Conservation (phyloP, 768 basidiomycete species). For the Leccinum pellstonianum region DNA sequence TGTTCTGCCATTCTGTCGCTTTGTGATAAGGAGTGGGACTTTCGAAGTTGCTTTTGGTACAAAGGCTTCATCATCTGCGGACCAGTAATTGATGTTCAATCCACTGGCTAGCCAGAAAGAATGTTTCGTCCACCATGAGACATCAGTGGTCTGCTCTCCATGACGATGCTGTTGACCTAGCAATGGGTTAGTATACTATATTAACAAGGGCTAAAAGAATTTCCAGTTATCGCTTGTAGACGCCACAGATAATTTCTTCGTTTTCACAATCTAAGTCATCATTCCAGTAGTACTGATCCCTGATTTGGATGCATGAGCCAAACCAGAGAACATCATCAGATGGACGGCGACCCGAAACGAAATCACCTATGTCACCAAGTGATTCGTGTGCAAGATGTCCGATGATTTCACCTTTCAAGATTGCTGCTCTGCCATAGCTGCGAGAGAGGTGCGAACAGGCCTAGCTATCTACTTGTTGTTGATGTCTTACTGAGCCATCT, state of each 20-base stretch:
- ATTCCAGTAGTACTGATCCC: neutral
- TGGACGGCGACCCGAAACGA: too few relatives aligned
- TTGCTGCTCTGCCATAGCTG: neutral
- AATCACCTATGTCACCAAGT: too few relatives aligned
- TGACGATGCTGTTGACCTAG: neutral
- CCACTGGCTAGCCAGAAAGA: neutral
- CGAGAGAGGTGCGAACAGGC: neutral
- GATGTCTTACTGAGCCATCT: too few relatives aligned
- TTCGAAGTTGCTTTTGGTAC: neutral
- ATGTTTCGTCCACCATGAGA: slow-evolving; percentile 11
- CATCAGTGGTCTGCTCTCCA: neutral
- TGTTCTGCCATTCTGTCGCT: neutral
- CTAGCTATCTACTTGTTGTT: too few relatives aligned
- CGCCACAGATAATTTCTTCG: neutral
- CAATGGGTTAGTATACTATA: neutral
- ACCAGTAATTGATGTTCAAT: neutral
- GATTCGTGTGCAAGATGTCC: neutral
- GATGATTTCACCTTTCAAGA: neutral
- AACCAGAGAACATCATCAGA: too few relatives aligned
- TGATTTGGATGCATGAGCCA: neutral
- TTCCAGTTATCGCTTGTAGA: slow-evolving; percentile 3
- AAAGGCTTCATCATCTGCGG: neutral
- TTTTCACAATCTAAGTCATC: neutral
- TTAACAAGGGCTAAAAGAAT: neutral
- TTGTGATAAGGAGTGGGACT: neutral